A percentile compares a stretch with the other conserved stretches of the same genome.
phyloP scores from a whole-genome alignment of 2,329 filamentous ascomycete species.

The Fusarium mundagurra region DNA sequence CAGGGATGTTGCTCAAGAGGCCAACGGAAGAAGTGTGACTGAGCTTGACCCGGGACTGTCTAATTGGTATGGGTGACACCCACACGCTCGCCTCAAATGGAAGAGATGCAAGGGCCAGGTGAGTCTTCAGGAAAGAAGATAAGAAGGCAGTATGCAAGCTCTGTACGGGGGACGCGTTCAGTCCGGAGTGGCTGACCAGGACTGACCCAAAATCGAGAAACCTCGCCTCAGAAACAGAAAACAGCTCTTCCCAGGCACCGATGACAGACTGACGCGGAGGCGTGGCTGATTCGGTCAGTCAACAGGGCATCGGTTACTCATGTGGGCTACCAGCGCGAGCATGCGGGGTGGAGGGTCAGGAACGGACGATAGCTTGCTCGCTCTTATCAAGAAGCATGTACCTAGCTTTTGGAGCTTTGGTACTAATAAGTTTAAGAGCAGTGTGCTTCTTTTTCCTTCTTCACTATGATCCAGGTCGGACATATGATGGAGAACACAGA shows the following conservation, averaged over 20 bases:
- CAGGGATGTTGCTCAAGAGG: conserved; percentile 1
- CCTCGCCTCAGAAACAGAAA: background rate
- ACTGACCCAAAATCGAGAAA: conserved; percentile 16
- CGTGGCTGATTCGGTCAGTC: conserved; percentile 10
- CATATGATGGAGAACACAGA: background rate
- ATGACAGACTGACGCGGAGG: conserved; percentile 4
- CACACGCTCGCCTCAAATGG: background rate
- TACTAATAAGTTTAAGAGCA: background rate
- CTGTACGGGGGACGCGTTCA: conserved; percentile 10
- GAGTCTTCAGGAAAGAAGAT: conserved; percentile 6
- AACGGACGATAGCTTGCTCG: background rate
- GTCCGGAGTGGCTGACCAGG: conserved; percentile 24
- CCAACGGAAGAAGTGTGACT: background rate
- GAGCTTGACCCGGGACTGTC: background rate
- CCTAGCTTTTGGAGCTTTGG: background rate
- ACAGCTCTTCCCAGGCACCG: conserved; percentile 12
- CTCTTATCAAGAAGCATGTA: background rate
- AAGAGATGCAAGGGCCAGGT: conserved; percentile 22
- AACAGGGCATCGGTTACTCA: conserved; percentile 5
- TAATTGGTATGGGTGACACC: conserved; percentile 10
- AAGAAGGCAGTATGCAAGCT: conserved; percentile 12
- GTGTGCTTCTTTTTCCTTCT: background rate
- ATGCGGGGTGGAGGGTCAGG: conserved; percentile 2
- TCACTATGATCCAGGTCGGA: background rate
- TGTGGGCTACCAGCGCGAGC: conserved; percentile 15